Evolutionary conservation across 208 protist genomes (phyloP), one percentile per base, ranked within the genome.

Genomic region (Acanthamoeba divionensis): DNA sequence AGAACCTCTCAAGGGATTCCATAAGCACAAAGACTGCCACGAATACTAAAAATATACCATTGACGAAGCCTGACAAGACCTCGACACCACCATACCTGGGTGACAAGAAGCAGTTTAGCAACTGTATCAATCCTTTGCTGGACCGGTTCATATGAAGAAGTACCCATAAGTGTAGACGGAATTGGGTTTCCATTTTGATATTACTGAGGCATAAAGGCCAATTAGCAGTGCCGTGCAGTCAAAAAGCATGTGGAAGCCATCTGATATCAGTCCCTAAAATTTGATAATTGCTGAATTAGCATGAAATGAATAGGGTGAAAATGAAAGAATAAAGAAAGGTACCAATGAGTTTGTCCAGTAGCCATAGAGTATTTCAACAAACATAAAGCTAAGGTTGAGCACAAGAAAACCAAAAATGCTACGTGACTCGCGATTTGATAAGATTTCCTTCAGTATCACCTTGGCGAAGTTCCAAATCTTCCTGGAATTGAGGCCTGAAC

Each of bases 171-270:
- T 94, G 79, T 92, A 97, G 12, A 44, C 45, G 1, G 87, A 29
- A 57, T 96, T 96, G 47, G 93, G 50, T 47, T 88, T 91, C 94
- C 97, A 98, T 73, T 96, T 97, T 29, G 95, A 63, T 7, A 98
- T 97, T 87, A 97, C 96, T 7, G 95, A 93, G 1, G 97, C 97
- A 62, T 94, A 95, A 13, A 99, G 93, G 0, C 97, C 98, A 90
- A 99, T 97, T n/a, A 92, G 93, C 15, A 99, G 93, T 0, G 98
- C 98, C 10, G 95, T 95, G 8, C 95, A 97, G 90, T 99, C 98
- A 36, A 99, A 97, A 15, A 99, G 92, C 98, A 99, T 99, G 92
- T 99, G 98, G 86, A 98, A 98, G 5, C 96, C 96, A 95, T 99
- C 98, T 0, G 97, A 97, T 57, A 99, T 97, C 3, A 99, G 90